Evolutionary conservation across 176 grass and related monocot genomes (phyloP).

Genomic region (Canna indica): DNA sequence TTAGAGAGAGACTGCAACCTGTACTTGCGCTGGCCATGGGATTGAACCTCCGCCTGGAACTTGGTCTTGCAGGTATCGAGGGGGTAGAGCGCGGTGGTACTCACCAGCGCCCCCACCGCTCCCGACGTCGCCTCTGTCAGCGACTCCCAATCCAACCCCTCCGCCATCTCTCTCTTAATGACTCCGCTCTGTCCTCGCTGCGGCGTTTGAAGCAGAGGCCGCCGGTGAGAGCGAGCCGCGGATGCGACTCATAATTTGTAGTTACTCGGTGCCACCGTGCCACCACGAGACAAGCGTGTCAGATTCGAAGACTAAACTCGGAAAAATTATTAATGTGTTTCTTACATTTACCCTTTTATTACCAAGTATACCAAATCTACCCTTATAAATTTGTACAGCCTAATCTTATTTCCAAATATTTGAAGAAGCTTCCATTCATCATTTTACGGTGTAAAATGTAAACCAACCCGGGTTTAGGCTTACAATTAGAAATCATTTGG

Average conservation of each 20-base stretch:
- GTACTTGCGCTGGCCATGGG: constrained; percentile 66
- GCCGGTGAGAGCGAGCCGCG: neutral
- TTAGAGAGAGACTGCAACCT: constrained; percentile 25
- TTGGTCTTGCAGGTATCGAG: constrained; percentile 98
- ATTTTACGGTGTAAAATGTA: too few relatives aligned
- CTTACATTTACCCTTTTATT: too few relatives aligned
- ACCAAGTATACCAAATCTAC: too few relatives aligned
- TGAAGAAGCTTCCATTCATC: too few relatives aligned
- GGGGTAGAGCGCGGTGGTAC: constrained; percentile 85
- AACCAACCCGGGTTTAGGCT: too few relatives aligned
- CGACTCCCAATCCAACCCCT: constrained; percentile 81
- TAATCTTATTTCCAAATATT: too few relatives aligned
- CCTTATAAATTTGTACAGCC: too few relatives aligned
- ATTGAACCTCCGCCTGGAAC: constrained; percentile 84
- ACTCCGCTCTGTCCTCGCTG: too few relatives aligned
- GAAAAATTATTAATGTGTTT: too few relatives aligned
- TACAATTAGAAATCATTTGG: too few relatives aligned
- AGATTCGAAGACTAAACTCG: neutral
- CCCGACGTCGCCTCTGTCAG: constrained; percentile 89
- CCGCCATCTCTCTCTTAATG: constrained; percentile 21
- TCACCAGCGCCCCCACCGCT: constrained; percentile 78
- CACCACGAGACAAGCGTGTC: too few relatives aligned
- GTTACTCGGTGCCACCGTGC: neutral
- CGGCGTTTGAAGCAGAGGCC: neutral
- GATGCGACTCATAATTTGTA: neutral